Evolutionary conservation across 2,329 filamentous ascomycete species (phyloP).

Genomic region (Ilyonectria mors-panacis): DNA sequence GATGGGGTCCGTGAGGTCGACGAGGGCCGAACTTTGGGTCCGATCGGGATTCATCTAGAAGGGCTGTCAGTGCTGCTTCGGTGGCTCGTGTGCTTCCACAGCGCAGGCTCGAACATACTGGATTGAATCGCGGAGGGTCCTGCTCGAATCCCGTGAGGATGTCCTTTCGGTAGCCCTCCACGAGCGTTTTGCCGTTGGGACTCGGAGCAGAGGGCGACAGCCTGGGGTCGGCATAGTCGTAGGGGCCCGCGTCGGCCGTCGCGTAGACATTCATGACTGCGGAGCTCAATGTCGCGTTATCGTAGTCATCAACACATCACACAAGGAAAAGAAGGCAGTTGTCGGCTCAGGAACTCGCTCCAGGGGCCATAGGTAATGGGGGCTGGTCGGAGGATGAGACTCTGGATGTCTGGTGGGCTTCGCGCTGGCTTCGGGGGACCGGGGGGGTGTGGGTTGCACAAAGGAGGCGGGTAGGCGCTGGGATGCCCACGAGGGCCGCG

Average conservation of each 20-base stretch:
- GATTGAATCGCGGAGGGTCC: slow-evolving; percentile 70
- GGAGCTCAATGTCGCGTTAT: slow-evolving; percentile 34
- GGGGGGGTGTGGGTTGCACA: slow-evolving; percentile 12
- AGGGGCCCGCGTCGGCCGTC: slow-evolving; percentile 52
- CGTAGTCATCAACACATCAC: slow-evolving; percentile 45
- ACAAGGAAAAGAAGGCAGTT: slow-evolving; percentile 24
- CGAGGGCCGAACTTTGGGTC: slow-evolving; percentile 68
- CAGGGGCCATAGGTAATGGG: slow-evolving; percentile 38
- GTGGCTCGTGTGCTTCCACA: not conserved
- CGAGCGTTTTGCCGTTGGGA: slow-evolving; percentile 64
- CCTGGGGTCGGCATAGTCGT: slow-evolving; percentile 54
- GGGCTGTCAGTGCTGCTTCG: slow-evolving; percentile 29
- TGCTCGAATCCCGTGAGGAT: slow-evolving; percentile 68
- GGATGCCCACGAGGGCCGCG: slow-evolving; percentile 13
- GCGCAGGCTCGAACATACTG: slow-evolving; percentile 60
- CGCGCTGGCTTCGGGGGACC: not conserved
- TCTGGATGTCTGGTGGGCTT: slow-evolving; percentile 19
- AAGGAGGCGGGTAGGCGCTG: slow-evolving; percentile 26
- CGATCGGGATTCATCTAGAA: slow-evolving; percentile 65
- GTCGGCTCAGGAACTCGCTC: slow-evolving; percentile 31
- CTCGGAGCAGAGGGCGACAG: slow-evolving; percentile 53
- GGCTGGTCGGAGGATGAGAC: slow-evolving; percentile 29
- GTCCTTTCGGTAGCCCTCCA: slow-evolving; percentile 73
- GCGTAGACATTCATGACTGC: slow-evolving; percentile 59
- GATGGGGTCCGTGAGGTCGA: slow-evolving; percentile 79